Evolutionary conservation across 2,329 filamentous ascomycete species (phyloP), one percentile per base, ranked within the genome.

Genomic region (Magnaporthiopsis rhizophila): DNA sequence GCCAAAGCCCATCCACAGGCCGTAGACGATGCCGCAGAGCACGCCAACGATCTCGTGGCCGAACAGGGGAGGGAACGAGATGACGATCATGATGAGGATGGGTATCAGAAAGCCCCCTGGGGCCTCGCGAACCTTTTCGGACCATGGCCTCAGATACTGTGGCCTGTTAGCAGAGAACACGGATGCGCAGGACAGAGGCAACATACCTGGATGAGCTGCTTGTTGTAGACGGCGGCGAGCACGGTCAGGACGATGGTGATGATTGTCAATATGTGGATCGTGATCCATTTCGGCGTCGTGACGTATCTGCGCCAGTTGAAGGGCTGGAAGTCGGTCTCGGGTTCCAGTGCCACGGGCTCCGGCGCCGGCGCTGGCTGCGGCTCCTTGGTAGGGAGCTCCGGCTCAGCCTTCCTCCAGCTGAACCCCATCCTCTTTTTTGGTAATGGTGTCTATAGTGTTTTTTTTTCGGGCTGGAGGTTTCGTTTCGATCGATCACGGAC

Each of bases 41-140:
- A 79, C 68, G n/a, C 73, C 76, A 58, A 79, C 68, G 57, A 79
- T 69, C 65, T 79, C 77, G 65, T 79, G 77, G 21, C 77, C 77
- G 63, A 79, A 78, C 15, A 79, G 69, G 1, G 76, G 76, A 4
- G 77, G 77, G 63, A 79, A 77, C 3, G 76, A 78, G 53, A 79
- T 75, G 50, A 74, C 58, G 60, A 79, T 71, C 34, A 79, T 68
- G 26, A 79, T 73, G 34, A 69, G 70, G 56, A 79, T 74, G 7
- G 76, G 76, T 58, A 78, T 78, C 8, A 79, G 58, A 69, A 74
- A 78, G 8, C 77, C 77, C 15, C 72, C 76, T 1, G 75, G 74
- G 2, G 76, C 67, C 21, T 75, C 72, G 38, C 75, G 72, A 15
- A 78, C 74, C 64, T 75, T 74, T 62, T 74, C 70, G 7, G 76